phyloP scores from a whole-genome alignment of 495 filamentous ascomycete genomes.

The Coniosporium apollinis region DNA sequence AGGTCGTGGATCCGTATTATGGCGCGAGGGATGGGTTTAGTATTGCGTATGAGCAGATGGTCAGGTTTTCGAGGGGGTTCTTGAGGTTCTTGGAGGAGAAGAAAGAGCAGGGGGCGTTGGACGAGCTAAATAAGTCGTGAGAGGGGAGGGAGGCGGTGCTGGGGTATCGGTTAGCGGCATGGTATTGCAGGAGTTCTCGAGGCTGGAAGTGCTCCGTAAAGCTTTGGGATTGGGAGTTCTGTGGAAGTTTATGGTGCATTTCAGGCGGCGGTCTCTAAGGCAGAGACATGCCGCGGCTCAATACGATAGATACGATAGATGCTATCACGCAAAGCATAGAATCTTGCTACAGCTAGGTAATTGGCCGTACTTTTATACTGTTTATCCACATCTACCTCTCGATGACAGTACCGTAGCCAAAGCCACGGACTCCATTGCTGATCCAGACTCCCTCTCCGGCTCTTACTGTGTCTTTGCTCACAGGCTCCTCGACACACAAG shows the following conservation, averaged over 20 bases:
- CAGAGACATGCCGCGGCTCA: too few species aligned
- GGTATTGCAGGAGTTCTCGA: too few species aligned
- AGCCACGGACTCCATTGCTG: conserved; percentile 74
- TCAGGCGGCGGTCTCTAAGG: too few species aligned
- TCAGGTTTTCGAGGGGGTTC: conserved; percentile 64
- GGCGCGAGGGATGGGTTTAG: conserved; percentile 70
- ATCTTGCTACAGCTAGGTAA: too few species aligned
- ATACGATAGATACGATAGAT: too few species aligned
- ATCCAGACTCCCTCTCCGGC: conserved; percentile 69
- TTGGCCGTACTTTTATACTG: too few species aligned
- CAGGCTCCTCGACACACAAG: conserved; percentile 44
- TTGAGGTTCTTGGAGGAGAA: conserved; percentile 28
- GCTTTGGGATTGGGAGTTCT: too few species aligned
- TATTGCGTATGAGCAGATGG: conserved; percentile 67
- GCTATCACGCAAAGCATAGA: too few species aligned
- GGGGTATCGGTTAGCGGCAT: too few species aligned
- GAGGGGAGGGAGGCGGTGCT: background rate
- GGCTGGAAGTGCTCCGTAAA: too few species aligned
- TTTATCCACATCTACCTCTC: conserved; percentile 14
- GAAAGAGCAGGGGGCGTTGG: background rate
- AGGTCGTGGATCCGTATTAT: conserved; percentile 88
- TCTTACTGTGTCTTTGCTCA: conserved; percentile 37
- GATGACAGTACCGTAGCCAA: too few species aligned
- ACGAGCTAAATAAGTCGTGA: background rate
- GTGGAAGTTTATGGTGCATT: too few species aligned